Percentiles rank a stretch among this genome's conserved stretches.
Conservation (phyloP, 2,329 filamentous ascomycete species). For the Alternaria sp. region DNA sequence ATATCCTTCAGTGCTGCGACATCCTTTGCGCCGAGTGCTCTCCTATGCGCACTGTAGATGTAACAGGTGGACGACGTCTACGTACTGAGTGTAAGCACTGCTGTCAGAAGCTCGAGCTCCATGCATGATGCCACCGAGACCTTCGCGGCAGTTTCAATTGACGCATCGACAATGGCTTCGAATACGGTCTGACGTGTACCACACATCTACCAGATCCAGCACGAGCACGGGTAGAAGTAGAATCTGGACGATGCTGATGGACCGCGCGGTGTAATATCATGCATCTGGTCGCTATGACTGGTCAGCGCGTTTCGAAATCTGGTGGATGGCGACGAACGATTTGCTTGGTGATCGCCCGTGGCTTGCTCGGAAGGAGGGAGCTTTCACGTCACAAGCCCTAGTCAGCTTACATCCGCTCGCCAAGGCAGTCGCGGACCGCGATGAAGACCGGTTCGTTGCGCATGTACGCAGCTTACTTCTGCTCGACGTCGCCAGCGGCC, state of each 20-base stretch:
- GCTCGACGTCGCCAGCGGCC: conserved; percentile 1
- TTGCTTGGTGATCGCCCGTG: neutral
- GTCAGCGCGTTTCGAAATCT: neutral
- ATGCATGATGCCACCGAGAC: neutral
- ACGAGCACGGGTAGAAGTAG: neutral
- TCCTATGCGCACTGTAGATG: neutral
- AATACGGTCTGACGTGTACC: conserved; percentile 12
- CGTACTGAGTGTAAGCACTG: neutral
- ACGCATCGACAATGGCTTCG: neutral
- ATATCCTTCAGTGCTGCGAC: neutral
- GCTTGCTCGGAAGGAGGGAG: conserved; percentile 2
- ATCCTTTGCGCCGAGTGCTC: neutral
- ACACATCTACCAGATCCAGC: neutral
- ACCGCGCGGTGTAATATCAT: neutral
- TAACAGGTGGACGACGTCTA: neutral
- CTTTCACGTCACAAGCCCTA: conserved; percentile 9
- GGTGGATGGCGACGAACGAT: conserved; percentile 1
- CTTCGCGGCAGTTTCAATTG: neutral
- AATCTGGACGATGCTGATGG: neutral
- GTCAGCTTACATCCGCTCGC: conserved; percentile 20
- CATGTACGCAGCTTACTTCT: conserved; percentile 1
- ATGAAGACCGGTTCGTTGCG: neutral
- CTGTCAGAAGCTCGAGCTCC: neutral
- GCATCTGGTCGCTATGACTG: conserved; percentile 1
- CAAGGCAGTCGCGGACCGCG: conserved; percentile 8